Evolutionary conservation across 106 monocot genomes (phyloP), one percentile per base, ranked within the genome.

Genomic region (Dendrobium officinale): DNA sequence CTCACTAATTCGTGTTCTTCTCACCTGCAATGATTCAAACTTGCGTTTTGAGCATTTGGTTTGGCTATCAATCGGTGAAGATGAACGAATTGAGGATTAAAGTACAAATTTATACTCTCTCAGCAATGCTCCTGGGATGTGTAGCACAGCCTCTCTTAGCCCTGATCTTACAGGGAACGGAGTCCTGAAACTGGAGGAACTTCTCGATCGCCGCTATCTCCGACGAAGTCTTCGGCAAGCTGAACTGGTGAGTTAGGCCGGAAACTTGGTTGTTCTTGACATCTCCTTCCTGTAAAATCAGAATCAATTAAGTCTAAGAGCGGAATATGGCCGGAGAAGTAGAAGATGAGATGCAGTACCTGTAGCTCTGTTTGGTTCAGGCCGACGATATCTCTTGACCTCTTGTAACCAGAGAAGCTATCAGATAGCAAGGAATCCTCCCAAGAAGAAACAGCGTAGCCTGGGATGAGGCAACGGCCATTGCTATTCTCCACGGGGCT

Each of bases 1-100:
- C 70, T 99, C 98, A 45, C 98, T 99, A 77, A 99, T 99, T 70
- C 86, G 80, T 0, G 98, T 99, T 54, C 98, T 94, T 77, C 98
- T 85, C 66, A 95, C 94, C 97, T 98, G 89, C 73, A 48, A 80
- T 73, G 74, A 17, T 33, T 29, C 20, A 41, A 75, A 74, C 44
- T 48, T 26, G 16, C 45, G 8, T 45, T 6, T 45, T 51, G 16
- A 51, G 51, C 51, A 2, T 15, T 51, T 51, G 19, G 11, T 37
- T 67, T 27, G 42, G 61, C 0, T 20, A 4, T 1, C 11, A 51
- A 49, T 70, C 49, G 1, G 41, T 73, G 41, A 24, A 73, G n/a
- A 20, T 4, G 49, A 77, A n/a, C 13, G 5, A 51, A 55, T 31
- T 41, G 7, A 51, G 31, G 54, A 48, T 2, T 10, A 16, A 40